Evolutionary conservation across 768 basidiomycete species (phyloP).

Genomic region (Leccinum subtestaceum): DNA sequence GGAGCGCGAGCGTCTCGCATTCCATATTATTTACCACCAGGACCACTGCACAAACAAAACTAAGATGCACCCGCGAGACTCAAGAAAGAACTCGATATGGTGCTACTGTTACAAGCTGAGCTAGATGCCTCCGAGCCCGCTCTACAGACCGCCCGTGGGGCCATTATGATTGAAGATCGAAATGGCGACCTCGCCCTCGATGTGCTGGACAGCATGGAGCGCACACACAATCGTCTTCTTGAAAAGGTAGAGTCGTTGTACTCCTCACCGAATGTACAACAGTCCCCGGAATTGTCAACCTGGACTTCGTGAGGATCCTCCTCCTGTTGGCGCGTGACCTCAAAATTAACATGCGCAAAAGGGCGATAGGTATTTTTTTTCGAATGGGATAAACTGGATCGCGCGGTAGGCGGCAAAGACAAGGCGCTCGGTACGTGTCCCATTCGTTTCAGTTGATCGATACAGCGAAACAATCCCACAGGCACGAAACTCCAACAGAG

Average conservation of each 20-base stretch:
- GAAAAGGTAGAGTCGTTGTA: conserved; percentile 5
- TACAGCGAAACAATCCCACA: neutral
- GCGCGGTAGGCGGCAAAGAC: conserved; percentile 18
- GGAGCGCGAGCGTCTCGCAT: too few species aligned
- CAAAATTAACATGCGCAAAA: conserved; percentile 26
- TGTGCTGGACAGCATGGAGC: conserved; percentile 24
- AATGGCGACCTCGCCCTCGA: neutral
- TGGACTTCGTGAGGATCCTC: conserved; percentile 2
- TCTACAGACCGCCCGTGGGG: conserved; percentile 10
- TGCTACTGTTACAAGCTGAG: conserved; percentile 24
- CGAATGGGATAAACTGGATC: conserved; percentile 28
- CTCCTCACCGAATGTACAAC: conserved; percentile 5
- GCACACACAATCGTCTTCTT: neutral
- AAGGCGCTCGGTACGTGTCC: conserved; percentile 26
- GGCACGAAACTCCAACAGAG: neutral
- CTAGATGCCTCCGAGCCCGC: conserved; percentile 25
- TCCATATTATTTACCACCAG: too few species aligned
- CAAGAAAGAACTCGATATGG: conserved; percentile 1
- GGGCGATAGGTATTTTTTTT: conserved; percentile 25
- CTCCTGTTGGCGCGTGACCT: conserved; percentile 14
- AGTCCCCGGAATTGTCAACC: conserved; percentile 7
- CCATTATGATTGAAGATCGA: conserved; percentile 4
- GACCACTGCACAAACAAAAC: neutral
- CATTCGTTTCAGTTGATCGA: neutral
- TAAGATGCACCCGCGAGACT: neutral